A percentile compares a stretch with the other conserved stretches of the same genome.
phyloP scores from a whole-genome alignment of 306 rosid genomes.

The Albizia julibrissin region DNA sequence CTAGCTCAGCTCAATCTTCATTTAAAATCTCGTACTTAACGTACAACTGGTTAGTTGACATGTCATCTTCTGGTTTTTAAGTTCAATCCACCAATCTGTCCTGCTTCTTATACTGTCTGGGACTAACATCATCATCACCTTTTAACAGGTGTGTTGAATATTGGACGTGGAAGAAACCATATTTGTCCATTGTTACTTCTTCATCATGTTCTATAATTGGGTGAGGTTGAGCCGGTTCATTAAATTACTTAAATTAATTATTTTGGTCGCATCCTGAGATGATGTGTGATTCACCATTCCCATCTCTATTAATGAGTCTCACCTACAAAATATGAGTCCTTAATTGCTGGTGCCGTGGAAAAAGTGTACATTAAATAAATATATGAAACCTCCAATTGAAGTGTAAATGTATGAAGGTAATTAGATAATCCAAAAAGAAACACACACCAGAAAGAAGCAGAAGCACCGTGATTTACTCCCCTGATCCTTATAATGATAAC shows the following conservation, averaged over 20 bases:
- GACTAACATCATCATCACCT: neutral
- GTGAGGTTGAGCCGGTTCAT: neutral
- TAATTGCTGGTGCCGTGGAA: neutral
- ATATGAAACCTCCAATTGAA: neutral
- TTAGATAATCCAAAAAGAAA: neutral
- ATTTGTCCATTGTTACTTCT: neutral
- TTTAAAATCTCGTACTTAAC: neutral
- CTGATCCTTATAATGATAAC: too few species aligned
- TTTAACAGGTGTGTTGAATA: neutral
- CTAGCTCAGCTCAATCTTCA: neutral
- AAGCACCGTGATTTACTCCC: neutral
- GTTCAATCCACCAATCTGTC: neutral
- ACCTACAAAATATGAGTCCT: conserved; percentile 25
- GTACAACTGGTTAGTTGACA: neutral
- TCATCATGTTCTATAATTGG: neutral
- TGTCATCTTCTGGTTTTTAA: conserved; percentile 1
- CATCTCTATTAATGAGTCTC: conserved; percentile 19
- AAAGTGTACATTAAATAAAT: neutral
- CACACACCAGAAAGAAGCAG: neutral
- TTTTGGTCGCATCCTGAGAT: conserved; percentile 12
- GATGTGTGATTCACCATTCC: neutral
- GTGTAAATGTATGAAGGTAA: neutral
- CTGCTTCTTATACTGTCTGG: neutral
- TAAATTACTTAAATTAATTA: conserved; percentile 21
- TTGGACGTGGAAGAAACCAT: neutral